phyloP scores from a whole-genome alignment of 164 flowering plant genomes.

The Vitis rupestris region DNA sequence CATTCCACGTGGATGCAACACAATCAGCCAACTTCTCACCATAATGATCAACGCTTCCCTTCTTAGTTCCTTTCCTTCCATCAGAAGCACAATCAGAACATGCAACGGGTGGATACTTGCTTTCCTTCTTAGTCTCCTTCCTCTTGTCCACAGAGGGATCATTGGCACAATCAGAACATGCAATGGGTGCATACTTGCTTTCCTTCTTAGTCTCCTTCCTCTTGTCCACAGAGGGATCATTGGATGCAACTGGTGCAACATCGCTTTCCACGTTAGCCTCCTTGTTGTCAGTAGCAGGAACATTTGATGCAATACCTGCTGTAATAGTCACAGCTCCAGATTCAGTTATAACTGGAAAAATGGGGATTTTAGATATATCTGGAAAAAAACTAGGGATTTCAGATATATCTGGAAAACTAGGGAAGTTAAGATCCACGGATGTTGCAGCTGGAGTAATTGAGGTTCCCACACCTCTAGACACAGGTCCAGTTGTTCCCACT shows the following conservation, averaged over 20 bases:
- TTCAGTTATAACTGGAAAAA: slow-evolving; percentile 12
- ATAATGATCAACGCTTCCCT: not conserved
- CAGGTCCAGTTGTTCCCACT: not conserved
- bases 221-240: slow-evolving; percentile 2
- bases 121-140: slow-evolving; percentile 5
- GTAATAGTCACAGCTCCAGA: not conserved
- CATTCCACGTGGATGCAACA: not conserved
- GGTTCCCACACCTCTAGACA: slow-evolving; percentile 8
- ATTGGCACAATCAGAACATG: not conserved
- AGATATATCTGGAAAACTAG: no score
- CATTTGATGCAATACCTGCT: no score
- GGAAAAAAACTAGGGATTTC: no score
- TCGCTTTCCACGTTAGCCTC: not conserved
- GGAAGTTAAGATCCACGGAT: slow-evolving; percentile 3
- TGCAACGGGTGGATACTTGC: not conserved
- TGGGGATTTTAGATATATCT: no score
- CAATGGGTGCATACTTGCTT: not conserved
- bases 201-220: slow-evolving; percentile 7
- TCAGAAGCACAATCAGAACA: not conserved
- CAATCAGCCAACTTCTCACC: not conserved
- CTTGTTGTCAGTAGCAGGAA: no score
- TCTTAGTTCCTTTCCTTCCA: slow-evolving; percentile 1
- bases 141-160: slow-evolving; percentile 3
- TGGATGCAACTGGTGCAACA: not conserved
- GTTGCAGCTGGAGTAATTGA: slow-evolving; percentile 1